Conservation (phyloP, 2,329 filamentous ascomycete genomes). For the Meredithiella fracta region DNA sequence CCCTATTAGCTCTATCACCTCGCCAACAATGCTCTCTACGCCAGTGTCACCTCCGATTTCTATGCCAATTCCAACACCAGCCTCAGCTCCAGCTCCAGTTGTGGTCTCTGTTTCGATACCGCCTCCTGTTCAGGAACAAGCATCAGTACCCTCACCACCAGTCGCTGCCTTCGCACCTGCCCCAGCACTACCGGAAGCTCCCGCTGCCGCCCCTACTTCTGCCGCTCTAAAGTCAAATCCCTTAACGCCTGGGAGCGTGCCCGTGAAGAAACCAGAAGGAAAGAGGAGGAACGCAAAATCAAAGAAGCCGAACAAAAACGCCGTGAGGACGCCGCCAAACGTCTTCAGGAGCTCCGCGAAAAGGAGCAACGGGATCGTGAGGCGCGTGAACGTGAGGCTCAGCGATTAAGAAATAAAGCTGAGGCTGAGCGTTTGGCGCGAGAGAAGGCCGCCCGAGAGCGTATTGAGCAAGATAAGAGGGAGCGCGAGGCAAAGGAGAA, state of each 20-base stretch:
- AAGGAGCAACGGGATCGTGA: conserved; percentile 39
- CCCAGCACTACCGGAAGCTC: not conserved
- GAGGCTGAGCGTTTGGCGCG: conserved; percentile 13
- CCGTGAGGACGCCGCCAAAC: conserved; percentile 37
- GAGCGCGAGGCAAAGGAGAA: conserved; percentile 17
- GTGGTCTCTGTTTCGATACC: not conserved
- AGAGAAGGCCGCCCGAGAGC: conserved; percentile 11
- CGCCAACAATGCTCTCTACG: too few species aligned
- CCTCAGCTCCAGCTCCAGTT: too few species aligned
- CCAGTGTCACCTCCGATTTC: too few species aligned
- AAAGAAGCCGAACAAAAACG: conserved; percentile 45
- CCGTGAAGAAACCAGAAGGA: conserved; percentile 46
- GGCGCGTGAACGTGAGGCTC: conserved; percentile 14
- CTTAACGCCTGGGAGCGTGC: conserved; percentile 46
- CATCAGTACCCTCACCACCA: not conserved
- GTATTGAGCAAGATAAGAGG: conserved; percentile 14
- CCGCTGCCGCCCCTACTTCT: not conserved
- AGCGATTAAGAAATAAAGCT: conserved; percentile 14
- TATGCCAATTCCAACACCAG: too few species aligned
- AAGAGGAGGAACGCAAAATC: conserved; percentile 46
- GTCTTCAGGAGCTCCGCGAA: conserved; percentile 38
- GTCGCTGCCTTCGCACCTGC: not conserved
- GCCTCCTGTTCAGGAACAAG: not conserved
- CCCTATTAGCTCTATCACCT: not conserved
- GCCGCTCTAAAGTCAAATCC: conserved; percentile 1